These are phyloP conservation scores for Teratosphaeria nubilosa DNA, from an alignment of 2,329 filamentous ascomycete species.

Conservation along the genomic window DNA sequence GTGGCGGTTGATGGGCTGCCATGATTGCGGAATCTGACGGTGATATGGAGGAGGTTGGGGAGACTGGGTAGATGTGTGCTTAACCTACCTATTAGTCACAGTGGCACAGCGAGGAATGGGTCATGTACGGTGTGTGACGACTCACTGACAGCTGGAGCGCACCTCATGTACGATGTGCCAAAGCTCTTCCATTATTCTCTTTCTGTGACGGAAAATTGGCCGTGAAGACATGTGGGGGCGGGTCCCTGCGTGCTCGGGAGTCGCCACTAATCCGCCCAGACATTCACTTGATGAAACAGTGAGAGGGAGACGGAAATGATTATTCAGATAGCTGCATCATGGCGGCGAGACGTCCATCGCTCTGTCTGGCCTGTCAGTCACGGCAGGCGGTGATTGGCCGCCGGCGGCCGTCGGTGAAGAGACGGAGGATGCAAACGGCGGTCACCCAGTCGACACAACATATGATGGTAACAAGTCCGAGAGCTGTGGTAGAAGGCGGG, in stretches of 20 bases:
- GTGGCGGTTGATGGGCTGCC: conserved; percentile 16
- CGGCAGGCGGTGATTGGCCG: conserved; percentile 9
- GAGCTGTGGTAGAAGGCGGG: not conserved
- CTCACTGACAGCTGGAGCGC: not conserved
- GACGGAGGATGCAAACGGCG: conserved; percentile 7
- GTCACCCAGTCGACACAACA: not conserved
- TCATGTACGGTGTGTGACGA: not conserved
- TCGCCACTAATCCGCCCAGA: not conserved
- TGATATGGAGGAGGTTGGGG: not conserved
- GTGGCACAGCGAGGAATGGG: not conserved
- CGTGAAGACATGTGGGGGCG: not conserved
- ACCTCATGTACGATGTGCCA: not conserved
- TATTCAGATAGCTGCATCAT: conserved; percentile 3
- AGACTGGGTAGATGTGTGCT: not conserved
- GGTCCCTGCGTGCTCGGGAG: not conserved
- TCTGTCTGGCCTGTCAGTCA: conserved; percentile 16
- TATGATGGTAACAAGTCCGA: not conserved
- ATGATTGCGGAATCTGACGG: conserved; percentile 1
- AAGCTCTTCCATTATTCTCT: not conserved
- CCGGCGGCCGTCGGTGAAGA: conserved; percentile 8
- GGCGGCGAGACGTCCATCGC: conserved; percentile 11
- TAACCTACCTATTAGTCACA: not conserved
- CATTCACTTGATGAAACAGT: not conserved
- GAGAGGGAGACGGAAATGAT: too few species aligned
- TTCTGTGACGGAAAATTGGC: not conserved